Evolutionary conservation across 1,139 yeast genomes (phyloP), one percentile per base, ranked within the genome.

Genomic region (Nadsonia starkeyi-henricii): DNA sequence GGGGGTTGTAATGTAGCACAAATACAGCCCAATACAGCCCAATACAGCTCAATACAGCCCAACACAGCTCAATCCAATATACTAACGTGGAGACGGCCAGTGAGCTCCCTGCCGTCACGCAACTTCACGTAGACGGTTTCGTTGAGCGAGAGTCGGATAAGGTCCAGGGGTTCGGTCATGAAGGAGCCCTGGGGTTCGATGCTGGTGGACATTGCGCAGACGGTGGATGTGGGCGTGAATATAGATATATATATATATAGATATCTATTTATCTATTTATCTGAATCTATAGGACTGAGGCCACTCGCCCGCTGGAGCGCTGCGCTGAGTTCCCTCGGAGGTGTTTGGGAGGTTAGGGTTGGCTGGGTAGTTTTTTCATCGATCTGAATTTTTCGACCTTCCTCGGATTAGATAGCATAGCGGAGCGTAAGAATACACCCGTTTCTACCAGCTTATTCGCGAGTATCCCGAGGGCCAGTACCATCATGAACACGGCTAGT

Each of bases 41-140:
- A 20, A 9, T 20, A 3, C 44, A 12, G n/a, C n/a, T n/a, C n/a
- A 26, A 2, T 36, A 43, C 18, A 3, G 19, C 30, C 17, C 23
- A 19, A 13, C 42, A 2, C n/a, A 12, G 18, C n/a, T 17, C 12
- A 8, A 13, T 18, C 19, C 21, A 39, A 37, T 23, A 33, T 44
- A 65, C 74, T 49, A 60, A 72, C 78, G 63, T 91, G 98, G 50
- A 93, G 73, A 56, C 79, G 79, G 5, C 99, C 99, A 45, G 79
- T 77, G 68, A 91, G 75, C 63, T 89, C 96, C 57, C 99, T 76
- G 53, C 94, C 94, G n/a, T 96, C 97, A 64, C 98, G 80, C 53
- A 93, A 76, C 63, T 93, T 93, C 50, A 93, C 94, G 61, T 79
- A 77, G 21, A 93, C 89, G 49, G 73, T 70, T 65, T 91, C 98